Evolutionary conservation across 2,329 filamentous ascomycete species (phyloP).

Genomic region (Venturia aucupariae): DNA sequence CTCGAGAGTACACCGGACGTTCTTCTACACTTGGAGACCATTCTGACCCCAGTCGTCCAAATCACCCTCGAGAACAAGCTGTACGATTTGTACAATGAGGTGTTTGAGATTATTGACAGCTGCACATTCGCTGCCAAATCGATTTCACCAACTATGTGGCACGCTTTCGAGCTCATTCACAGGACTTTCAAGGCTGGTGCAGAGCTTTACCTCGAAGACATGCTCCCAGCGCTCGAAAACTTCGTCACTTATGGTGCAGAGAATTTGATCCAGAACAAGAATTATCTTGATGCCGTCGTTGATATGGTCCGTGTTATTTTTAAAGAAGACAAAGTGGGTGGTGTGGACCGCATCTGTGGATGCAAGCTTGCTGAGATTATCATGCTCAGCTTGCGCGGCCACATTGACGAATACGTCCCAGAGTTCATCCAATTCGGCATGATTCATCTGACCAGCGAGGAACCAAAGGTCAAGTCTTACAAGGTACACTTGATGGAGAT

Average conservation of each 20-base stretch:
- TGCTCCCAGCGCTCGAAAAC: constrained; percentile 96
- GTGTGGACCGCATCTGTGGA: constrained; percentile 89
- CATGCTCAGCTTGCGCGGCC: constrained; percentile 86
- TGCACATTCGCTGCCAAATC: constrained; percentile 96
- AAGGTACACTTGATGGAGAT: constrained; percentile 97
- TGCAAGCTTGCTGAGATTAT: constrained; percentile 96
- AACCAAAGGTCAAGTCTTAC: constrained; percentile 85
- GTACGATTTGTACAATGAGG: constrained; percentile 94
- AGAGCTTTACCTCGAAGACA: constrained; percentile 95
- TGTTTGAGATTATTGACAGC: constrained; percentile 98
- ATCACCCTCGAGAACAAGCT: constrained; percentile 97
- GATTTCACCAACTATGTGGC: constrained; percentile 97
- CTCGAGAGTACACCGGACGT: constrained; percentile 96
- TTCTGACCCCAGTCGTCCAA: constrained; percentile 93
- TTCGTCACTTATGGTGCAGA: constrained; percentile 88
- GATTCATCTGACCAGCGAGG: constrained; percentile 63
- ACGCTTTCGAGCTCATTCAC: constrained; percentile 94
- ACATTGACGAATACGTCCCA: constrained; percentile 79
- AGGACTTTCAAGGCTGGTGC: constrained; percentile 94
- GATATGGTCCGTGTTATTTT: constrained; percentile 97
- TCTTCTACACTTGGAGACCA: constrained; percentile 83
- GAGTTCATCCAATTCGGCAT: constrained; percentile 88
- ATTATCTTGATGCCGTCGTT: constrained; percentile 79
- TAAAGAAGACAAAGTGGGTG: constrained; percentile 80
- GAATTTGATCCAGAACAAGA: constrained; percentile 70